Evolutionary conservation across 306 rosid species (phyloP).

Genomic region (Quercus glauca): DNA sequence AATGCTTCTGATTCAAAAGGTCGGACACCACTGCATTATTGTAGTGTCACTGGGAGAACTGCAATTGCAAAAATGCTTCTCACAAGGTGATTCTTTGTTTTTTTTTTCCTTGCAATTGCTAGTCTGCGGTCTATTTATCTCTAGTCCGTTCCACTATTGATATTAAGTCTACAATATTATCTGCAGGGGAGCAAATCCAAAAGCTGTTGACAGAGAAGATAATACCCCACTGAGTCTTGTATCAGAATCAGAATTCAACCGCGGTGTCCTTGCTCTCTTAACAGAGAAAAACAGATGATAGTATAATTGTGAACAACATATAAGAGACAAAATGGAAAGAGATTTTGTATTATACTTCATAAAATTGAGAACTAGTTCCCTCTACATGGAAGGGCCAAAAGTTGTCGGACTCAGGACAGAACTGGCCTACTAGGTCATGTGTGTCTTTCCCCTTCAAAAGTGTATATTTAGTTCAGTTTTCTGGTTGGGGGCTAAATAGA

Average conservation of each 20-base stretch:
- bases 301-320: constrained; percentile 3
- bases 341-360: background rate
- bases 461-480: background rate
- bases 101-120: background rate
- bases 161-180: constrained; percentile 1
- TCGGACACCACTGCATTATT: constrained; percentile 66
- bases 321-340: background rate
- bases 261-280: constrained; percentile 42
- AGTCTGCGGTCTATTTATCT: background rate
- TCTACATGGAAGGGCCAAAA: constrained; percentile 16
- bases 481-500: background rate
- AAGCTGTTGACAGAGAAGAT: constrained; percentile 47
- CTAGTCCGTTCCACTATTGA: background rate
- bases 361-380: constrained; percentile 7
- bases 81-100: constrained; percentile 35
- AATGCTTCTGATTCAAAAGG: constrained; percentile 59
- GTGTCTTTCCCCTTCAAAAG: background rate
- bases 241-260: constrained; percentile 34
- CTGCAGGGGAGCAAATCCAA: constrained; percentile 68
- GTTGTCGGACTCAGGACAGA: background rate
- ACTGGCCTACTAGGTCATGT: constrained; percentile 26
- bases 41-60: constrained; percentile 39
- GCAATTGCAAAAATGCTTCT: constrained; percentile 57
- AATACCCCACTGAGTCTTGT: constrained; percentile 54
- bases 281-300: constrained; percentile 37